Evolutionary conservation across 2,329 filamentous ascomycete species (phyloP), one percentile per base, ranked within the genome.

Genomic region (Coniochaeta sp.): DNA sequence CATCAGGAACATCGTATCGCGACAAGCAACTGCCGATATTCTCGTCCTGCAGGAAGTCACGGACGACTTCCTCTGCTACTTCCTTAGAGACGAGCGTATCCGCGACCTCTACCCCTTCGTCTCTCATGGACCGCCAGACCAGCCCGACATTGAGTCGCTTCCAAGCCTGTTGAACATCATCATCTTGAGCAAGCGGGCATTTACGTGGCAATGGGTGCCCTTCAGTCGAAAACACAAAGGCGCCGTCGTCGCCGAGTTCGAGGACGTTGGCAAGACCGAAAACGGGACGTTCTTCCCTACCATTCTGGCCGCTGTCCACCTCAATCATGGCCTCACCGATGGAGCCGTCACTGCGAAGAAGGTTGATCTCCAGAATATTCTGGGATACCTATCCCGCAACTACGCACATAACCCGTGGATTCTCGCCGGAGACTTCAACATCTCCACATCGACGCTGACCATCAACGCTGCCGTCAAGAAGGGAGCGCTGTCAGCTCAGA

Each of bases 361-460:
- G 55, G 64, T 67, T 0, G 82, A 87, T 57, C 61, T 86, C 13
- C 71, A 75, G 45, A 70, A 65, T 18, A 60, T 87, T 1, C 59
- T 78, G 2, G 62, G 62, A 7, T 65, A 82, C 59, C 57, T 86
- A 14, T 61, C 64, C 1, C 57, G 55, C 1, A 57, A 65, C 0
- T 76, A 79, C 46, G 55, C 65, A 1, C 51, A 63, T 0, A 71
- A 75, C 32, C 71, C 79, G 4, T 81, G 76, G 70, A 67, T 86
- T 4, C 58, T 87, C 18, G 77, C 78, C 0, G 84, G 84, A 3
- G 82, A 86, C 60, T 83, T 86, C 61, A 87, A 87, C 57, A 67
- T 86, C 22, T 70, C 77, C 6, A 84, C 82, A 0, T 87, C 83
- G 1, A 66, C 70, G 1, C 71, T 72, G 50, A 79, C 81, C 0